Evolutionary conservation across 495 filamentous ascomycete species (phyloP).

Genomic region (Hypoxylon lienhwacheense): DNA sequence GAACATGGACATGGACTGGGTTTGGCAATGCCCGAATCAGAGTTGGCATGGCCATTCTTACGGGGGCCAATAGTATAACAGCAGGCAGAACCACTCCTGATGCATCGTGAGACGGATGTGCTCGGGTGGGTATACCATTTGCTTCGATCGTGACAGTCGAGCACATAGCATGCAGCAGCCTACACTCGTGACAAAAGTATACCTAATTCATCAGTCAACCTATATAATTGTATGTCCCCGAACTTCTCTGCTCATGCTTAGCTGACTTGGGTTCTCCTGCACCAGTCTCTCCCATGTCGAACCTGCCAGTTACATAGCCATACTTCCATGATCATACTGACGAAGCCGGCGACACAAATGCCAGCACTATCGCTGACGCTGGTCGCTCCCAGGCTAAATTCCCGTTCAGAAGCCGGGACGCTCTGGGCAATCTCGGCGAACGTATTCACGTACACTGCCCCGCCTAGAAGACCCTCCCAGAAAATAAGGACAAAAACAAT

Average conservation of each 20-base stretch:
- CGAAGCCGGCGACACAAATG: conserved; percentile 84
- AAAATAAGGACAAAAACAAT: conserved; percentile 83
- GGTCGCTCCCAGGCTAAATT: conserved; percentile 86
- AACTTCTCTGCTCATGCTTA: conserved; percentile 11
- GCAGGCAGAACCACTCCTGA: too few relatives aligned
- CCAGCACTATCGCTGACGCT: conserved; percentile 91
- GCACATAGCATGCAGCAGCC: too few relatives aligned
- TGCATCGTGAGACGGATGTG: too few relatives aligned
- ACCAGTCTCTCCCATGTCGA: conserved; percentile 74
- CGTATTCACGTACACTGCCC: conserved; percentile 90
- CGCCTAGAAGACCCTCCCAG: conserved; percentile 92
- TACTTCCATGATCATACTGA: conserved; percentile 83
- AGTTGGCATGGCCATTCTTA: conserved; percentile 23
- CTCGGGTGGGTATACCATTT: too few relatives aligned
- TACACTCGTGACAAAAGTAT: too few relatives aligned
- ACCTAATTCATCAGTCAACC: too few relatives aligned
- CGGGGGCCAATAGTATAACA: not conserved
- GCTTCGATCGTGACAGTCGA: too few relatives aligned
- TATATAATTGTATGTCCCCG: not conserved
- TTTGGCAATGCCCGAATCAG: conserved; percentile 32
- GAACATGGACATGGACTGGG: conserved; percentile 31
- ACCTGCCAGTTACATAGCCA: conserved; percentile 83
- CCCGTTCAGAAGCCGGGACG: conserved; percentile 72
- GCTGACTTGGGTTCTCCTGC: conserved; percentile 51
- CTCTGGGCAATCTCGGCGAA: conserved; percentile 86